Evolutionary conservation across 2,329 filamentous ascomycete genomes (phyloP).

Genomic region (Ophiostoma himal-ulmi): DNA sequence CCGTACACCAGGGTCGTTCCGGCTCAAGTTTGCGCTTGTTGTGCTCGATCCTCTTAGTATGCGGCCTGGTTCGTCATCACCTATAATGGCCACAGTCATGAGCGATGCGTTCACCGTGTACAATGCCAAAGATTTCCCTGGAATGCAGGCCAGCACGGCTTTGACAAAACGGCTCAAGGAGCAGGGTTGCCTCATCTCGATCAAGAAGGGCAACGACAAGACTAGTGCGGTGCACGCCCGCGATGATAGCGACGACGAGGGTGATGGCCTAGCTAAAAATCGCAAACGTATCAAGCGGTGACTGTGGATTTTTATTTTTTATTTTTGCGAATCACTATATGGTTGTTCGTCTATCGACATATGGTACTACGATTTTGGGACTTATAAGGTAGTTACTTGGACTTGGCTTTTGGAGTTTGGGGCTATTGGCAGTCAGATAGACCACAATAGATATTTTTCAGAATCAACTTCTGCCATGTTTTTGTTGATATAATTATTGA

Average conservation of each 20-base stretch:
- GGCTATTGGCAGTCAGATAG: background rate
- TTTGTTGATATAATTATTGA: background rate
- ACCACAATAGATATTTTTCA: too few relatives aligned
- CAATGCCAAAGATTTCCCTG: slow-evolving; percentile 79
- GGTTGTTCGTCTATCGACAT: background rate
- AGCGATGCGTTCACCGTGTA: slow-evolving; percentile 73
- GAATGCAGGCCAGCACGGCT: slow-evolving; percentile 71
- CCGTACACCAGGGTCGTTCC: slow-evolving; percentile 68
- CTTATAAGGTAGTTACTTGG: background rate
- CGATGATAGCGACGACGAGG: slow-evolving; percentile 43
- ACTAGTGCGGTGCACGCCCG: slow-evolving; percentile 33
- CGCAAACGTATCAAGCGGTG: slow-evolving; percentile 23
- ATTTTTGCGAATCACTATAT: background rate
- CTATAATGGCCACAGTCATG: slow-evolving; percentile 48
- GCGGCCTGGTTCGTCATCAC: slow-evolving; percentile 47
- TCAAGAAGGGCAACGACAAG: slow-evolving; percentile 78
- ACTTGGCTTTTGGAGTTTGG: background rate
- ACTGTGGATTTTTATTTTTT: background rate
- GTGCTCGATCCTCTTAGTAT: slow-evolving; percentile 60
- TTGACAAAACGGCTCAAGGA: slow-evolving; percentile 69
- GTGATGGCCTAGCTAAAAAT: slow-evolving; percentile 34
- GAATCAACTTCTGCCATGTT: background rate
- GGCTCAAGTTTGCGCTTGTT: slow-evolving; percentile 67
- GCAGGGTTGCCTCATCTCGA: slow-evolving; percentile 76
- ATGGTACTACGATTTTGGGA: too few relatives aligned